phyloP scores from a whole-genome alignment of 2,329 filamentous ascomycete genomes.

The Aspergillus niger region DNA sequence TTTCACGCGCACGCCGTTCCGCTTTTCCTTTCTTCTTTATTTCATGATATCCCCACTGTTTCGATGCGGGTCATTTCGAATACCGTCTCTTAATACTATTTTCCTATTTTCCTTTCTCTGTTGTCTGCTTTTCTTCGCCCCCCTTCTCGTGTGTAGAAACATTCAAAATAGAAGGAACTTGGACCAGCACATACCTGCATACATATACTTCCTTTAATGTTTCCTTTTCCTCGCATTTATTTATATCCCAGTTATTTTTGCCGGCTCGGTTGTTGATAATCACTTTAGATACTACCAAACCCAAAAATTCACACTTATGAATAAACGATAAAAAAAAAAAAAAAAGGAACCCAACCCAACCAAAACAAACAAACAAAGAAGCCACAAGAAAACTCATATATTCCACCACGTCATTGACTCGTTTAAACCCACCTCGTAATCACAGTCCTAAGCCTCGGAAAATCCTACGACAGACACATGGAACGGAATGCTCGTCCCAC shows the following conservation, averaged over 20 bases:
- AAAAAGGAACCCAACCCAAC: too few relatives aligned
- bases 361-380: neutral
- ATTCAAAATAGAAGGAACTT: slow-evolving; percentile 20
- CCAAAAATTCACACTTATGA: neutral
- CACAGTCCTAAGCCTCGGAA: neutral
- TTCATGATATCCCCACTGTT: slow-evolving; percentile 50
- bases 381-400: neutral
- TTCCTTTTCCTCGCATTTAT: neutral
- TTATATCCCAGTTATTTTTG: slow-evolving; percentile 1
- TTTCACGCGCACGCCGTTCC: slow-evolving; percentile 26
- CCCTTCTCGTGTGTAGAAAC: slow-evolving; percentile 18
- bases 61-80: slow-evolving; percentile 34
- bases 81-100: slow-evolving; percentile 35
- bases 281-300: neutral
- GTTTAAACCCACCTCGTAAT: neutral
- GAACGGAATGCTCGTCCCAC: neutral
- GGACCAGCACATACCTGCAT: slow-evolving; percentile 14
- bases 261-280: neutral
- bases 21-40: slow-evolving; percentile 24
- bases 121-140: slow-evolving; percentile 11
- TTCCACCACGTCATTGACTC: neutral
- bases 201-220: neutral
- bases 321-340: too few relatives aligned
- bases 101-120: slow-evolving; percentile 20
- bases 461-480: neutral